phyloP scores from a whole-genome alignment of 495 filamentous ascomycete species.

The Penicillium bialowiezense region DNA sequence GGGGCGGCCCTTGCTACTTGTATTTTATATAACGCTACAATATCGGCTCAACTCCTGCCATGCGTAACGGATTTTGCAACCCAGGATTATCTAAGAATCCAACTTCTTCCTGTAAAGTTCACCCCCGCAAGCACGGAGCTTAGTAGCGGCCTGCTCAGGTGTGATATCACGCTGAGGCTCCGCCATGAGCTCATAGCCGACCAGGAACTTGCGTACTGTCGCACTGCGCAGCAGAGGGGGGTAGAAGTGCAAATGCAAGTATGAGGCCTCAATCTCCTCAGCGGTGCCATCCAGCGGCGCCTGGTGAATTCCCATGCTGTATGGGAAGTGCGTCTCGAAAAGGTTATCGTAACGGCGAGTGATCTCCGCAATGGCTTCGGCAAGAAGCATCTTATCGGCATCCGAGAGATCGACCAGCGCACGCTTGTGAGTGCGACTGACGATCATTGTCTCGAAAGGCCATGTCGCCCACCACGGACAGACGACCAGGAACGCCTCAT shows the following conservation, averaged over 20 bases:
- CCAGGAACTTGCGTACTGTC: conserved; percentile 91
- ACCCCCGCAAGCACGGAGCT: conserved; percentile 70
- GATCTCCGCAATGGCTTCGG: conserved; percentile 80
- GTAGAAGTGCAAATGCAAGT: conserved; percentile 97
- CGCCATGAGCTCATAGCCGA: conserved; percentile 86
- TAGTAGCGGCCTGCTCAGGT: conserved; percentile 87
- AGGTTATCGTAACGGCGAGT: conserved; percentile 93
- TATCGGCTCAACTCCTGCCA: neutral
- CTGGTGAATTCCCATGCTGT: conserved; percentile 92
- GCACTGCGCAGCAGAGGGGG: conserved; percentile 90
- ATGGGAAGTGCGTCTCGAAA: conserved; percentile 95
- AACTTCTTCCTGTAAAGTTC: conserved; percentile 77
- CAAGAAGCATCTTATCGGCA: conserved; percentile 65
- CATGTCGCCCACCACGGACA: conserved; percentile 97
- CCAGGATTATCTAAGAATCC: conserved; percentile 14
- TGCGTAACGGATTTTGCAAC: neutral
- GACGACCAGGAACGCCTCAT: conserved; percentile 74
- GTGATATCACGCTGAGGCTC: conserved; percentile 98
- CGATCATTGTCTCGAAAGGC: conserved; percentile 95
- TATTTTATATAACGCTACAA: neutral
- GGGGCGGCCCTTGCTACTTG: too few relatives aligned
- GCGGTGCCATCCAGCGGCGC: conserved; percentile 82
- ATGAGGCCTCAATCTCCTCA: conserved; percentile 80
- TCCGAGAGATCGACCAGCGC: conserved; percentile 75
- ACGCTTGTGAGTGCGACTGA: conserved; percentile 75